Evolutionary conservation across 2,329 filamentous ascomycete species (phyloP).

Genomic region (Pseudofabraea citricarpa): DNA sequence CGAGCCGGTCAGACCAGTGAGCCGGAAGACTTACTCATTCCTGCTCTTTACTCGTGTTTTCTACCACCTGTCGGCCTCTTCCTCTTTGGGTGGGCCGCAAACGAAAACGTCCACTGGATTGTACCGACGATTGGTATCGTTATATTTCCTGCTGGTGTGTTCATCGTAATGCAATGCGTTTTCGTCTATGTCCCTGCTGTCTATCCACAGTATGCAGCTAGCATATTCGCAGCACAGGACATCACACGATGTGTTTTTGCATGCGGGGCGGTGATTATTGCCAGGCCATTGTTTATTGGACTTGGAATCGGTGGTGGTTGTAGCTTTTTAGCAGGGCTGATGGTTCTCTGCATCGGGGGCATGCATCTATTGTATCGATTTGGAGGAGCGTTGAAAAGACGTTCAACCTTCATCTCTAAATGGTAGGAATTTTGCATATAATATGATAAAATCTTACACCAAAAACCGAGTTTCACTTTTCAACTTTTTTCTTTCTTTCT

Average conservation of each 20-base stretch:
- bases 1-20: conserved; percentile 38
- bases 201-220: conserved; percentile 49
- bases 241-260: conserved; percentile 49
- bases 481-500: too few species aligned
- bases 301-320: not conserved
- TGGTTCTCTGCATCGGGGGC: not conserved
- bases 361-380: not conserved
- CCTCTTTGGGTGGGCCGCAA: conserved; percentile 49
- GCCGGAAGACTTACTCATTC: conserved; percentile 46
- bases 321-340: not conserved
- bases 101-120: conserved; percentile 46
- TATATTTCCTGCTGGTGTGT: conserved; percentile 43
- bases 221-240: conserved; percentile 53
- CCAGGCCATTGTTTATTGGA: not conserved
- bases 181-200: conserved; percentile 51
- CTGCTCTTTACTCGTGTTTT: conserved; percentile 44
- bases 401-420: not conserved
- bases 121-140: conserved; percentile 49
- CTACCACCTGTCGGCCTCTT: conserved; percentile 51
- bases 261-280: not conserved
- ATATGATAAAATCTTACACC: too few species aligned
- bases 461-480: too few species aligned
- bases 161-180: conserved; percentile 50
- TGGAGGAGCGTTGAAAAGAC: not conserved
- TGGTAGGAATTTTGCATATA: too few species aligned